Evolutionary conservation across 306 rosid genomes (phyloP), one percentile per base, ranked within the genome.

Genomic region (Quercus variabilis): DNA sequence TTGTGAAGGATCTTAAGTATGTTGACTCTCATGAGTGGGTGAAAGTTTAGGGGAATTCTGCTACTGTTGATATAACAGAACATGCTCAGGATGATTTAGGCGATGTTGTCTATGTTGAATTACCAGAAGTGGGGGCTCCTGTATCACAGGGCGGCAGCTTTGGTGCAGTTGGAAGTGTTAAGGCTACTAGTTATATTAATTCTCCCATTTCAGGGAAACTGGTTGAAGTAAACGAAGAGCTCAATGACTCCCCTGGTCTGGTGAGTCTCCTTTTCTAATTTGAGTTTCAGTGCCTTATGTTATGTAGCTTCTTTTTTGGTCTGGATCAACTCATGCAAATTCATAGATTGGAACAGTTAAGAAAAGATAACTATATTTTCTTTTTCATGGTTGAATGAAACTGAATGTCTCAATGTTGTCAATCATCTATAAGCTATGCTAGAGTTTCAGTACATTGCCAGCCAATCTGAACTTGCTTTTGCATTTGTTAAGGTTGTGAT

Each of bases 111-210:
- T n/a, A n/a, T n/a, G n/a, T n/a, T n/a, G n/a, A n/a, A n/a, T n/a
- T n/a, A n/a, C n/a, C n/a, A n/a, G n/a, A n/a, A n/a, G n/a, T 91
- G 28, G 98, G 99, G 55, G 68, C 52, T 1, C 20, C 86, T 14
- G 91, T 91, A 52, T 80, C 80, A 51, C 93, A 93, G 57, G 99
- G 97, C 18, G 76, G 56, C 55, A 70, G 90, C 69, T 93, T 95
- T 70, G 98, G 98, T 63, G 99, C 97, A 3, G 98, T 95, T 54
- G 99, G 99, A 93, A 95, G 98, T 62, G 98, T 95, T 74, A 95
- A 95, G 82, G 99, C 99, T 73, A 93, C 94, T 14, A 95, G 98
- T 77, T 98, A 95, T 83, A 65, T 95, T 33, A 76, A 95, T 80
- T 88, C 97, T 84, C 99, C 99, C 8, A 78, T 95, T 73, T 91